Conservation (phyloP, 2,329 filamentous ascomycete species). For the Zymoseptoria ardabiliae region DNA sequence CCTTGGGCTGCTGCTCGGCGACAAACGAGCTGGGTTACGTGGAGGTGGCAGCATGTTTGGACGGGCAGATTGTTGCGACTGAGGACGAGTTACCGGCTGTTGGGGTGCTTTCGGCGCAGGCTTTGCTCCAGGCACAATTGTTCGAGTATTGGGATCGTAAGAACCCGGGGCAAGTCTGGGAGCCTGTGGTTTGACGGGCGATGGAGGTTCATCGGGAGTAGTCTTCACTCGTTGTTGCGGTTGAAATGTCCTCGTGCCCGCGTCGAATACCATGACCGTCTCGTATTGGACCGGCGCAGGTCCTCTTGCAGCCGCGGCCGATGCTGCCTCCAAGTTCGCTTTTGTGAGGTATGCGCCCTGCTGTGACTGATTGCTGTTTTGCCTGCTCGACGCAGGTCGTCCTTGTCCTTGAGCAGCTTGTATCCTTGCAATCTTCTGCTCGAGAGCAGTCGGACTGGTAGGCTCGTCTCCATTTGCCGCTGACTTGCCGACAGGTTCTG, state of each 20-base stretch:
- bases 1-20: constrained; percentile 21
- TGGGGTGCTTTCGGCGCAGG: neutral
- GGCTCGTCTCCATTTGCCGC: constrained; percentile 2
- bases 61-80: neutral
- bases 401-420: constrained; percentile 15
- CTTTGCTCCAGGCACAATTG: constrained; percentile 18
- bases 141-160: constrained; percentile 27
- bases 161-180: constrained; percentile 16
- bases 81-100: constrained; percentile 1
- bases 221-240: constrained; percentile 17
- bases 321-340: neutral
- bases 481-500: constrained; percentile 49
- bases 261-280: constrained; percentile 28
- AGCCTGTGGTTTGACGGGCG: constrained; percentile 5
- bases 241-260: constrained; percentile 24
- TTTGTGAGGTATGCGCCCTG: constrained; percentile 9
- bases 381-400: constrained; percentile 7
- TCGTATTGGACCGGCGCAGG: constrained; percentile 14
- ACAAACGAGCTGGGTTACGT: constrained; percentile 25
- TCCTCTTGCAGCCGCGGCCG: neutral
- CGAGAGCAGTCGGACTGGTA: constrained; percentile 7
- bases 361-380: constrained; percentile 6
- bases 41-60: constrained; percentile 23
- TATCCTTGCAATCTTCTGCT: constrained; percentile 16
- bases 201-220: constrained; percentile 8